Evolutionary conservation across 108 stramenopile genomes (phyloP).

Genomic region (Heterococcus sp.): DNA sequence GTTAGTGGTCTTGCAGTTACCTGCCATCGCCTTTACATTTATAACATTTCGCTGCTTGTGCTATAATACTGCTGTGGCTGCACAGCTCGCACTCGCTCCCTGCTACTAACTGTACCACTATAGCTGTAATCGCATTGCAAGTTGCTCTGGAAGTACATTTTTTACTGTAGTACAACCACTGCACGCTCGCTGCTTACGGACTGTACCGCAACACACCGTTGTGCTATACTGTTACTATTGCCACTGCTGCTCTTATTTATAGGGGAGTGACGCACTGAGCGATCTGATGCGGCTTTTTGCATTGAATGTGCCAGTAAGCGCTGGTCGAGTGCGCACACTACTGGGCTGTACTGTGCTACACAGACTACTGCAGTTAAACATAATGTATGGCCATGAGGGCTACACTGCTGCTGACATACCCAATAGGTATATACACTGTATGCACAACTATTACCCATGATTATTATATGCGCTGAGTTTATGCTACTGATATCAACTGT

Average conservation of each 20-base stretch:
- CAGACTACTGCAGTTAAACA: neutral
- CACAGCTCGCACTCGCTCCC: no score
- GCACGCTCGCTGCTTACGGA: no score
- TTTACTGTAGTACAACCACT: no score
- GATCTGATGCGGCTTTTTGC: neutral
- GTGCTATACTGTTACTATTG: neutral
- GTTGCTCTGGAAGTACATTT: no score
- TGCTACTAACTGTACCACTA: no score
- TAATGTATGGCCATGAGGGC: neutral
- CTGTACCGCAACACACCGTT: no score
- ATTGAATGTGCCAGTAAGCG: neutral
- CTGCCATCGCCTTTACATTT: no score
- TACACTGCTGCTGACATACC: neutral
- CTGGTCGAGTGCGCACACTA: neutral
- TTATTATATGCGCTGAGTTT: neutral
- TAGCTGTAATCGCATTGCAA: no score
- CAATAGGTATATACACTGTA: neutral
- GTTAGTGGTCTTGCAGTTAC: no score
- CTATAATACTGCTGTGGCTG: no score
- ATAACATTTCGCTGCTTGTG: no score
- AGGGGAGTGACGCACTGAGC: neutral
- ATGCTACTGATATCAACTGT: neutral
- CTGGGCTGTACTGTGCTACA: neutral
- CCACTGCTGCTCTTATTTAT: neutral
- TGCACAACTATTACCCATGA: neutral